Percentiles rank a stretch among this genome's conserved stretches.
Evolutionary conservation across 2,329 filamentous ascomycete genomes (phyloP).

Genomic region (Cladophialophora carrionii): DNA sequence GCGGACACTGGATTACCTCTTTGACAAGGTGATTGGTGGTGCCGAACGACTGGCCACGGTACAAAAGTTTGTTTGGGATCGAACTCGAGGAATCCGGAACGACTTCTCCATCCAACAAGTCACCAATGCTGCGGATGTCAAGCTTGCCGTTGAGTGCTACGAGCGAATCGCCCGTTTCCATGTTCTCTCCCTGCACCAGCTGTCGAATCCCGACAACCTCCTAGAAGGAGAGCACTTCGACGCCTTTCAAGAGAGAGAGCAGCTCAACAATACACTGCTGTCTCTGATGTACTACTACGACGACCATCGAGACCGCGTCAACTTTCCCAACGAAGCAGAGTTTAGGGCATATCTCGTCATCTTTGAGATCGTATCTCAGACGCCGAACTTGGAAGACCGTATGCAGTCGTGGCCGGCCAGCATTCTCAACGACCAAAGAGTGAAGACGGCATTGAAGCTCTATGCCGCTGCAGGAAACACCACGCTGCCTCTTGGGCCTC

Average conservation of each 20-base stretch:
- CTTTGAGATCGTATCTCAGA: constrained; percentile 55
- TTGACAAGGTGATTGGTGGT: constrained; percentile 57
- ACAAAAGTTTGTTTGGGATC: constrained; percentile 68
- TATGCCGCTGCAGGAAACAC: constrained; percentile 60
- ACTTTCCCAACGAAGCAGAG: constrained; percentile 64
- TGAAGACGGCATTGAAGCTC: constrained; percentile 61
- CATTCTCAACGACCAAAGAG: constrained; percentile 55
- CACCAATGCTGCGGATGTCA: constrained; percentile 59
- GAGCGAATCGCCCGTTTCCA: constrained; percentile 68
- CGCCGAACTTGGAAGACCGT: constrained; percentile 60
- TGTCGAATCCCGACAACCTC: constrained; percentile 56
- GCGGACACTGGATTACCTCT: constrained; percentile 53
- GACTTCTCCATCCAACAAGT: constrained; percentile 67
- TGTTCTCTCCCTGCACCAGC: constrained; percentile 63
- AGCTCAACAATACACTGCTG: constrained; percentile 65
- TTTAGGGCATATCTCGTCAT: constrained; percentile 66
- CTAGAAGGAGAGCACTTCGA: constrained; percentile 57
- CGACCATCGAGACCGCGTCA: constrained; percentile 55
- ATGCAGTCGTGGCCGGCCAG: constrained; percentile 59
- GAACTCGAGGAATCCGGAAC: constrained; percentile 66
- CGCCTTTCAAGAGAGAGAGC: constrained; percentile 64
- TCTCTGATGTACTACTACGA: constrained; percentile 66
- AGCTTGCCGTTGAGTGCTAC: constrained; percentile 62
- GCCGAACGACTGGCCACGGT: constrained; percentile 55
- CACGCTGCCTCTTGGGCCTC: constrained; percentile 55